A percentile compares a stretch with the other conserved stretches of the same genome.
Evolutionary conservation across 1,284 basidiomycete species (phyloP).

Genomic region (Calocybe gambosa): DNA sequence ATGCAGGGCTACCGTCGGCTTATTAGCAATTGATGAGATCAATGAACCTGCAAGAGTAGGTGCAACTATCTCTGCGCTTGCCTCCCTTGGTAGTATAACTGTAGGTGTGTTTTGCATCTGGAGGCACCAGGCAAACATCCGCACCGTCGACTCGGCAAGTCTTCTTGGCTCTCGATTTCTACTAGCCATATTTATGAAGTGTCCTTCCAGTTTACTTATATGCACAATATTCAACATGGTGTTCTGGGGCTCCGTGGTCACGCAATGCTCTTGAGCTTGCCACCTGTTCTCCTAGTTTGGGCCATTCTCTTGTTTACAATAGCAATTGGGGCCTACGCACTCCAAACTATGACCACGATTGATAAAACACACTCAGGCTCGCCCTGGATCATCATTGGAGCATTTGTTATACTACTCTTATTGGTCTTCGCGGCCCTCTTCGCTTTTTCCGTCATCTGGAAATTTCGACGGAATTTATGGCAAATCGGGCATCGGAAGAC

Average conservation of each 20-base stretch:
- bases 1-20: constrained; percentile 42
- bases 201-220: constrained; percentile 39
- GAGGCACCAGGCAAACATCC: constrained; percentile 45
- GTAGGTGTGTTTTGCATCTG: constrained; percentile 52
- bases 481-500: constrained; percentile 16
- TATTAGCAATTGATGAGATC: constrained; percentile 40
- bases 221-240: constrained; percentile 42
- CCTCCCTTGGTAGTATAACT: constrained; percentile 47
- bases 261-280: constrained; percentile 46
- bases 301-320: constrained; percentile 42
- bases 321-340: constrained; percentile 37
- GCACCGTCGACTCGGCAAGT: constrained; percentile 36
- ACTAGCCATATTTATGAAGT: neutral
- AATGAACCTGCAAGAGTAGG: constrained; percentile 32
- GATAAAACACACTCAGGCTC: constrained; percentile 22
- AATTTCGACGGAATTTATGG: constrained; percentile 24
- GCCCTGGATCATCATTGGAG: constrained; percentile 33
- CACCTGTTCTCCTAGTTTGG: constrained; percentile 50
- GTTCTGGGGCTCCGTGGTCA: constrained; percentile 41
- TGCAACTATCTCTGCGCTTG: constrained; percentile 41
- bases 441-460: constrained; percentile 46
- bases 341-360: constrained; percentile 26
- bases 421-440: constrained; percentile 35
- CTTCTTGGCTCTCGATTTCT: neutral
- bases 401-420: constrained; percentile 32